Base-by-base conservation (phyloP, 2,329 filamentous ascomycete species). In the Fusarium clavum region DNA sequence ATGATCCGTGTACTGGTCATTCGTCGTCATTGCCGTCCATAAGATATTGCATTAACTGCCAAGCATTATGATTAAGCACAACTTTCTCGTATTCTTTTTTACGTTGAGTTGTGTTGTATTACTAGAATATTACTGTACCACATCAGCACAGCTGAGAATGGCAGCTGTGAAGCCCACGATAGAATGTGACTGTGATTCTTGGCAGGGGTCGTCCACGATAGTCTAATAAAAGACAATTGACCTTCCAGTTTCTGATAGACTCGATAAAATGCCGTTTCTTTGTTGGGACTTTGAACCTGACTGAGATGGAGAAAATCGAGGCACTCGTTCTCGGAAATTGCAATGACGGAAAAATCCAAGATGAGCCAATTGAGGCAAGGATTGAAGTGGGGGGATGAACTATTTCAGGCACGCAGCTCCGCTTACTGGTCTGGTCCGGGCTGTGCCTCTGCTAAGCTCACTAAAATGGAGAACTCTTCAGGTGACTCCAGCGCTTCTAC, bases 241-340 rank as follows among this genome's bases (percentile, higher is more conserved):
- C 62, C 55, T 67, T 48, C 62, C 62, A 22, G 45, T 64, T 63
- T 47, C 61, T 59, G 60, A 58, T 46, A 25, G 47, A 53, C 54
- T 52, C 16, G 64, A 65, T 43, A 43, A 48, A 47, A 30, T 25
- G 46, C 46, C 18, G 8, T 34, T 54, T 34, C 48, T 57, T 47
- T 57, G 43, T 48, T 64, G 27, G 18, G 41, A n/a, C 27, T 44
- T 8, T 44, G 20, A 22, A 16, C 13, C 14, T 22, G 34, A 18
- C 16, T 20, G 18, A 55, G 59, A 61, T 43, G 43, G 18, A n/a
- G 24, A 57, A 60, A 48, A 43, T 30, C 30, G 25, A 64, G 45
- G 27, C 29, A 38, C 24, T 44, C 57, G 48, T 34, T 57, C 32
- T 62, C 72, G 72, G 72, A 74, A 74, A 74, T 74, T 74, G 62